Evolutionary conservation across 2,329 filamentous ascomycete species (phyloP).

Genomic region (Verticillium klebahnii): DNA sequence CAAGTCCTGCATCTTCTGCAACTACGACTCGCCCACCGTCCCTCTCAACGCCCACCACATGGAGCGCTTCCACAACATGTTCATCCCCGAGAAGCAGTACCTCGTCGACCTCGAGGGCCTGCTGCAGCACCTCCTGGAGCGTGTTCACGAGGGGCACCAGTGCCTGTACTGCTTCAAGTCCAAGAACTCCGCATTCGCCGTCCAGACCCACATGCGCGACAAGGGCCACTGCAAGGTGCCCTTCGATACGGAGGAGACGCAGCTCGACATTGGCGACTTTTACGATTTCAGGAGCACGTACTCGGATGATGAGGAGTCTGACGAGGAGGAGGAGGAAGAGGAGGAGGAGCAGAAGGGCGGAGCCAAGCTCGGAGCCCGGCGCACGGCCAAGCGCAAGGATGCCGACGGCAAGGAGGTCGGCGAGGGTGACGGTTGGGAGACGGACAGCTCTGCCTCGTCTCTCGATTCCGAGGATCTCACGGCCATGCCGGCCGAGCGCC

Average conservation of each 20-base stretch:
- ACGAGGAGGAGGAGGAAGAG: conserved; percentile 46
- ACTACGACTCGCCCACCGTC: conserved; percentile 71
- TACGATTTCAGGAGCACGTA: conserved; percentile 98
- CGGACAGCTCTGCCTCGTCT: conserved; percentile 85
- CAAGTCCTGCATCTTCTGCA: conserved; percentile 82
- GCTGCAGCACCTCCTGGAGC: conserved; percentile 71
- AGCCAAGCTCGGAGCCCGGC: conserved; percentile 64
- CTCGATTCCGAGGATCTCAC: conserved; percentile 81
- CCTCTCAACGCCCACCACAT: conserved; percentile 82
- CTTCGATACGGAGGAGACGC: conserved; percentile 81
- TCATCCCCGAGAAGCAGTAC: conserved; percentile 85
- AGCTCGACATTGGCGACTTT: conserved; percentile 90
- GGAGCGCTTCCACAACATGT: conserved; percentile 90
- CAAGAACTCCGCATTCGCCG: conserved; percentile 71
- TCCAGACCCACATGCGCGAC: conserved; percentile 96
- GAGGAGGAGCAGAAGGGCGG: conserved; percentile 51
- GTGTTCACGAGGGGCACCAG: conserved; percentile 74
- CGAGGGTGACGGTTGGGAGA: conserved; percentile 86
- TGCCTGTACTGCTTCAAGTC: conserved; percentile 86
- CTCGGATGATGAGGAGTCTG: conserved; percentile 69
- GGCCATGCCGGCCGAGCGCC: conserved; percentile 70
- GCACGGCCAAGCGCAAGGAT: conserved; percentile 46
- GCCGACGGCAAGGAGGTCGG: conserved; percentile 44
- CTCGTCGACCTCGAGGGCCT: conserved; percentile 79
- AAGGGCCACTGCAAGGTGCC: conserved; percentile 96